These are phyloP conservation scores for Penicillium sp. DNA, from an alignment of 2,329 filamentous ascomycete genomes.

Conservation along the genomic window DNA sequence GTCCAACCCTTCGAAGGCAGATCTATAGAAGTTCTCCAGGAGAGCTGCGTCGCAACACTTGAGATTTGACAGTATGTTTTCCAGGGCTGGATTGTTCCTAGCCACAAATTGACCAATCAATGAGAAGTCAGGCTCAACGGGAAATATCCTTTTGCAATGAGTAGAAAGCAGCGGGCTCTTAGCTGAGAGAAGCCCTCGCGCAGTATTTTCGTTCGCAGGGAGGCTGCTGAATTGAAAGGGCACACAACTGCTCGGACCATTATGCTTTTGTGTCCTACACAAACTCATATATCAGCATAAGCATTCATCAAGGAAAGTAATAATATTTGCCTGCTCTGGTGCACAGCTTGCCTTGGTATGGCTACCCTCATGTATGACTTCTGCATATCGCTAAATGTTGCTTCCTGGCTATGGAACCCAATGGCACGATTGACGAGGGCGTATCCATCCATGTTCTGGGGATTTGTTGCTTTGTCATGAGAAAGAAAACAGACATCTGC, in stretches of 20 bases:
- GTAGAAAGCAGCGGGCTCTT: background rate
- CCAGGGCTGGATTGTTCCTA: background rate
- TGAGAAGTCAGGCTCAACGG: background rate
- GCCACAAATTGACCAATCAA: background rate
- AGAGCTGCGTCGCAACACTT: background rate
- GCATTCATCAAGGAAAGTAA: background rate
- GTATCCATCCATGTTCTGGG: too few relatives aligned
- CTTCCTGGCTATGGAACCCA: too few relatives aligned
- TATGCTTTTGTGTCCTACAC: background rate
- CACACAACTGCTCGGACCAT: background rate
- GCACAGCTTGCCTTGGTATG: background rate
- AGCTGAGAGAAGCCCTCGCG: background rate
- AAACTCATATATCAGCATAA: background rate
- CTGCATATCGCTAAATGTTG: too few relatives aligned
- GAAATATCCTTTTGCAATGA: background rate
- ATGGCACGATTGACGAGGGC: too few relatives aligned
- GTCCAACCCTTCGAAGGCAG: background rate
- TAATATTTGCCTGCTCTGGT: background rate
- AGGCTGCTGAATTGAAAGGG: background rate
- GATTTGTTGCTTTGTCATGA: too few relatives aligned
- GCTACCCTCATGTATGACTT: background rate
- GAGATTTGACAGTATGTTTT: background rate
- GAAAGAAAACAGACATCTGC: too few relatives aligned
- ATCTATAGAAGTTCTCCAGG: background rate
- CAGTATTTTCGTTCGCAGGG: background rate